These are phyloP conservation scores for Calonectria ilicicola DNA, from an alignment of 2,329 filamentous ascomycete species.

Conservation along the genomic window DNA sequence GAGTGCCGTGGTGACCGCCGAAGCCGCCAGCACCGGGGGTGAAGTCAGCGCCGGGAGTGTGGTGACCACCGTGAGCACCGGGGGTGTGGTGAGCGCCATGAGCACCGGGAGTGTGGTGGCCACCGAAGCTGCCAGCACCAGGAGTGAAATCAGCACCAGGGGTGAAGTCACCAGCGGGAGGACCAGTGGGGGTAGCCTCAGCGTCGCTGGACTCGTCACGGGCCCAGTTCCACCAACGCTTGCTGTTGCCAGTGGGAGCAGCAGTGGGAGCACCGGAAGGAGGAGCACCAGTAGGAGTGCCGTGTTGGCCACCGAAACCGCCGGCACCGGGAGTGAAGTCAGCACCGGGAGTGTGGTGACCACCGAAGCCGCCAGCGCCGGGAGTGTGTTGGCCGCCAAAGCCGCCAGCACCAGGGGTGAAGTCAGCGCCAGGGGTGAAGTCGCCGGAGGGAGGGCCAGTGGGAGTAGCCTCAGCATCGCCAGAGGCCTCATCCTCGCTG, in stretches of 20 bases:
- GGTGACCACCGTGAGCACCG: not conserved
- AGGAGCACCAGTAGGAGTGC: not conserved
- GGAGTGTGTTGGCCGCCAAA: not conserved
- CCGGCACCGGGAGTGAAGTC: not conserved
- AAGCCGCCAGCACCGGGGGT: not conserved
- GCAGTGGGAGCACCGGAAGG: not conserved
- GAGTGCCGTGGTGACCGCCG: not conserved
- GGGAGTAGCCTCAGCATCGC: not conserved
- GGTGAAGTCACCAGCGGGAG: not conserved
- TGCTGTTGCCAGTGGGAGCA: constrained; percentile 9
- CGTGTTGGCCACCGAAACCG: not conserved
- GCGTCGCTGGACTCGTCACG: not conserved
- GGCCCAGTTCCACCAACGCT: constrained; percentile 2
- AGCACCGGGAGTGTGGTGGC: constrained; percentile 7
- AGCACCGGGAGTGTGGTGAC: constrained; percentile 1
- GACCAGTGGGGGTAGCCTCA: not conserved
- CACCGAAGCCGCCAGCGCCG: constrained; percentile 15
- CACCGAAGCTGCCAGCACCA: not conserved
- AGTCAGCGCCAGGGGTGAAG: not conserved
- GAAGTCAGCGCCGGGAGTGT: not conserved
- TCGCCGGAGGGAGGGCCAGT: constrained; percentile 4
- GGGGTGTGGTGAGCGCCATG: constrained; percentile 5
- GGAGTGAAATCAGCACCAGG: constrained; percentile 7
- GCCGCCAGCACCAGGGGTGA: not conserved
- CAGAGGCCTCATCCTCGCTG: not conserved